Base-by-base conservation (phyloP, 441 rosid species). In the Raphanus hybrid region DNA sequence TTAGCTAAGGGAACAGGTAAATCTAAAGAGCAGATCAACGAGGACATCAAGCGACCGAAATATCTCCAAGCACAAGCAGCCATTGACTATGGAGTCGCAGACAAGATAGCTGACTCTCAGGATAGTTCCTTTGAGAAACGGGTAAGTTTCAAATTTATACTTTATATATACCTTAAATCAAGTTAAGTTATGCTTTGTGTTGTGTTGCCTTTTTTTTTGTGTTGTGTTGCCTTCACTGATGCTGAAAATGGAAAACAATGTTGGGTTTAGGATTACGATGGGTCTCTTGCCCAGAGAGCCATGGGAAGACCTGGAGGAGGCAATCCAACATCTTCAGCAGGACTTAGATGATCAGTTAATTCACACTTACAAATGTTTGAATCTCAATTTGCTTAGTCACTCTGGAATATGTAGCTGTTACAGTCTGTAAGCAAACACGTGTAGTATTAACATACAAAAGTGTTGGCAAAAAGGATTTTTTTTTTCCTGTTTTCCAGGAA, bases 71-170 rank as follows among this genome's bases (percentile, higher is more conserved):
- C 92, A 27, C 86, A 91, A 76, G 88, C 85, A 83, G 97, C 96
- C 18, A 84, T 92, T 34, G 96, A 88, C 48, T 92, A 91, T 76
- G 98, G 98, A 61, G 69, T 94, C 45, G 98, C 88, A 29, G 98
- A 94, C 85, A 91, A 89, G 85, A 81, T 90, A 67, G 80, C 89
- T 15, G 85, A 84, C 86, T 83, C 90, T 0, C 82, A 78, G 64
- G 90, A 89, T 67, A 65, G 70, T 32, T 87, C 91, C 5, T 91
- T 79, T 12, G 89, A 90, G 82, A 88, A 85, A 81, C 77, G 89
- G 89, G 96, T 93, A 87, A 29, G 9, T 10, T 55, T 64, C 55
- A 67, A 26, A 35, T 54, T 50, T 71, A 18, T 35, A 29, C 35
- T 16, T 18, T 43, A 0, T 64, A 45, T 39, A 50, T 71, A 34